Evolutionary conservation across 2,329 filamentous ascomycete genomes (phyloP).

Genomic region (Rhynchosporium secalis): DNA sequence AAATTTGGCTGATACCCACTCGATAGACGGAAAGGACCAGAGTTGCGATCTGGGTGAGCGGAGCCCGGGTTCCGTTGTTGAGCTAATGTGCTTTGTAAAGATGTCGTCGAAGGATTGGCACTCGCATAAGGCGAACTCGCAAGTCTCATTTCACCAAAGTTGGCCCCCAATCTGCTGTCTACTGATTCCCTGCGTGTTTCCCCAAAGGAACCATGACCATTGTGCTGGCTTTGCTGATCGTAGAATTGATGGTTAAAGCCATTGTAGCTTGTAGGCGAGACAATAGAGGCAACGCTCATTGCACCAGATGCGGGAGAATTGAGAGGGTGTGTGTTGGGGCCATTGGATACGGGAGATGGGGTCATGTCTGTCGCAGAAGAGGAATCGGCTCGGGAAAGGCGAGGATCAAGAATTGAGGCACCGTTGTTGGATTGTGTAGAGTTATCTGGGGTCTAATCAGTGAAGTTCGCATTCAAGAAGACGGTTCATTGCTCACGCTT

Average conservation of each 20-base stretch:
- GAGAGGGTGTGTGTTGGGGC: constrained; percentile 48
- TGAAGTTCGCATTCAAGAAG: constrained; percentile 10
- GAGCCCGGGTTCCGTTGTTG: constrained; percentile 62
- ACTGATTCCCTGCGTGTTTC: constrained; percentile 72
- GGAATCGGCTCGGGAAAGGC: constrained; percentile 44
- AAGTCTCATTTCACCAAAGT: constrained; percentile 68
- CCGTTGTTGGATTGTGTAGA: constrained; percentile 30
- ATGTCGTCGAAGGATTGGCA: constrained; percentile 74
- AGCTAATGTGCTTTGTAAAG: constrained; percentile 69
- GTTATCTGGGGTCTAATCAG: constrained; percentile 31
- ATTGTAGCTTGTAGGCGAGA: constrained; percentile 54
- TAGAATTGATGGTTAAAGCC: constrained; percentile 30
- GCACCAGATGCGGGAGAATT: constrained; percentile 57
- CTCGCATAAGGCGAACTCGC: constrained; percentile 72
- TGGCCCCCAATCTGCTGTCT: constrained; percentile 74
- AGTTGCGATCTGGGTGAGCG: constrained; percentile 46
- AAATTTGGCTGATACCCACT: constrained; percentile 61
- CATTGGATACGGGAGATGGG: constrained; percentile 56
- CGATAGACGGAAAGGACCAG: constrained; percentile 58
- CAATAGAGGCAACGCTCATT: constrained; percentile 68
- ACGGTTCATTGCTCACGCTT: constrained; percentile 47
- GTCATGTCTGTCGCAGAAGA: constrained; percentile 57
- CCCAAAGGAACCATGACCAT: constrained; percentile 40
- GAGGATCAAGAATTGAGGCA: constrained; percentile 23
- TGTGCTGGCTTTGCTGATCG: constrained; percentile 32